phyloP scores from a whole-genome alignment of 768 basidiomycete genomes.

The Boletus sp. region DNA sequence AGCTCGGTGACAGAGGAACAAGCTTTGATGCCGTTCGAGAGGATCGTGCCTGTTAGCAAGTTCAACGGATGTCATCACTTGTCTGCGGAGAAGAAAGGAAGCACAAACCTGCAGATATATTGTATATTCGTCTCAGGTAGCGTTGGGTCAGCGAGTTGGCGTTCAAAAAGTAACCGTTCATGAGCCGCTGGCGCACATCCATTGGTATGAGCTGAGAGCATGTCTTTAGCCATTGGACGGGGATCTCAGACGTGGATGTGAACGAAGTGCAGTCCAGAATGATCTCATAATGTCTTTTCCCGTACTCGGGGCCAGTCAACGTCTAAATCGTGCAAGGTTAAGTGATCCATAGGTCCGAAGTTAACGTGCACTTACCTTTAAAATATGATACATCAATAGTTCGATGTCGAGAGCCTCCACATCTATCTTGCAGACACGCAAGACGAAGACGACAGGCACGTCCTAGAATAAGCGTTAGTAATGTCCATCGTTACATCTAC shows the following conservation, averaged over 20 bases:
- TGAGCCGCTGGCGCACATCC: conserved; percentile 64
- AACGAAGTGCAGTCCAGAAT: conserved; percentile 83
- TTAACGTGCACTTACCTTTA: conserved; percentile 49
- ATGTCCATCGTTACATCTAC: neutral
- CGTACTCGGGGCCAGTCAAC: conserved; percentile 46
- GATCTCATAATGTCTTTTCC: conserved; percentile 57
- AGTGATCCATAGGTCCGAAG: neutral
- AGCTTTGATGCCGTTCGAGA: conserved; percentile 51
- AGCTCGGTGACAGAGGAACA: conserved; percentile 65
- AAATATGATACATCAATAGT: conserved; percentile 70
- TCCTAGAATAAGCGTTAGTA: conserved; percentile 29
- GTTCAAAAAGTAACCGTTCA: conserved; percentile 63
- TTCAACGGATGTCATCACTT: neutral
- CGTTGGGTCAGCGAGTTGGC: conserved; percentile 67
- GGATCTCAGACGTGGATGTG: conserved; percentile 69
- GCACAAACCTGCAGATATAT: conserved; percentile 52
- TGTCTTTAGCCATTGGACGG: conserved; percentile 77
- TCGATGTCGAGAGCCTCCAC: conserved; percentile 80
- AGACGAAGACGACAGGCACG: conserved; percentile 51
- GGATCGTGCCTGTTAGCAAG: conserved; percentile 42
- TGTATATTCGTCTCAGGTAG: conserved; percentile 74
- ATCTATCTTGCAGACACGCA: conserved; percentile 67
- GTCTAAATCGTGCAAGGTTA: conserved; percentile 37
- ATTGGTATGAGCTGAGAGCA: conserved; percentile 70
- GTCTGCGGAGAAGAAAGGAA: neutral